Base-by-base conservation (phyloP, 768 basidiomycete genomes). In the Hygrocybe coccinea region DNA sequence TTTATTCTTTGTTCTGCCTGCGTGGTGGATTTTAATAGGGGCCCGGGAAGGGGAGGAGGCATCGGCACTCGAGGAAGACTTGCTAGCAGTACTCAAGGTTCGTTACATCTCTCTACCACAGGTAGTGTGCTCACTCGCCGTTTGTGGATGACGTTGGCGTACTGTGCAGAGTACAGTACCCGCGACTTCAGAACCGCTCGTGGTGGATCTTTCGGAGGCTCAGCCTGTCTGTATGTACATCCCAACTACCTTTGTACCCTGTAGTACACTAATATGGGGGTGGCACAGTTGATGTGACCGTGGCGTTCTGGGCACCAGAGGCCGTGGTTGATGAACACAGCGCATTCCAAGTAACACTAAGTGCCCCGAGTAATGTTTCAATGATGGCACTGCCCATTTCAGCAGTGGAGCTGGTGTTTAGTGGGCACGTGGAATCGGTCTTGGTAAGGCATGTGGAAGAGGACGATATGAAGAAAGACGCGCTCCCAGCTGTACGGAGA, bases 291-390 rank as follows among this genome's bases (percentile, higher is more conserved):
- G 74, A 83, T 36, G 78, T 83, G 0, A 74, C 72, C 29, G 71
- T 85, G 3, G 76, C 84, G 0, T 97, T 97, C 68, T 94, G 90
- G 87, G 67, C 76, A 7, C 58, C 79, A 0, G 78, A 83, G 55
- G 80, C 83, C 22, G 76, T 78, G 50, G 78, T 94, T 4, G 79
- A 76, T 9, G 80, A 85, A 58, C 66, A 72, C 2, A 80, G 80
- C 0, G 80, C 89, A 0, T 97, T 91, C 69, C 94, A 97, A 67
- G 62, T 97, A 7, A 72, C 76, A 7, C 65, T 97, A 29, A 69
- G 74, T 2, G 80, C 87, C 0, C 82, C 84, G 0, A 62, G 68
- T 0, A 62, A 70, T 3, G 72, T 80, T 11, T 66, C 75, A 0
- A 74, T 91, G 17, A 76, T 80, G 4, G 72, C 73, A 0, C 70